Base-by-base conservation (phyloP, 1,284 basidiomycete genomes). In the Ceratobasidium sp. region DNA sequence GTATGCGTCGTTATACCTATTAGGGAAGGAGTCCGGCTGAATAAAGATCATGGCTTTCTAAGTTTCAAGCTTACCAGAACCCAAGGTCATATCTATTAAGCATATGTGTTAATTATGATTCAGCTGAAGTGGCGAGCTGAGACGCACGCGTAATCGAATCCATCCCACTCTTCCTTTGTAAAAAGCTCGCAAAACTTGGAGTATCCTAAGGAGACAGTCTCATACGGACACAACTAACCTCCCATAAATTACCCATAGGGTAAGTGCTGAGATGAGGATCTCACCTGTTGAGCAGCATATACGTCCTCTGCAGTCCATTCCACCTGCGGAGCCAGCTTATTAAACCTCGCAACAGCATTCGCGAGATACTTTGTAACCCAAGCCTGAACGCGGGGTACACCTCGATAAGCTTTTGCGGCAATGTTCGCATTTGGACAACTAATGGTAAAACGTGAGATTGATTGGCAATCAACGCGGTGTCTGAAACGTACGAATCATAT, bases 191-290 rank as follows among this genome's bases (percentile, higher is more conserved):
- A 98, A 84, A 97, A 98, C 79, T 90, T 91, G 35, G 93, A 95
- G 81, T 93, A 96, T 1, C 96, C 96, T 17, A 97, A 87, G 0
- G 95, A 92, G 51, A 96, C 94, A 2, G 96, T 97, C 91, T 96
- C 94, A 80, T 95, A 96, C 7, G 94, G 90, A 81, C 94, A 96
- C 83, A 92, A 86, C 82, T 85, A 78, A 53, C 7, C 3, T 15
- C 26, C 8, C 10, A 13, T 45, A 53, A 23, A 53, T 23, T 23
- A 10, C 49, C n/a, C n/a, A 23, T 51, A 7, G n/a, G 20, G n/a
- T 7, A 4, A 7, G 20, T 23, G 10, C 23, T 26, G 23, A 45
- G 11, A 13, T 13, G 8, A 15, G 11, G n/a, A 60, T 64, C 28
- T 35, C 20, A 67, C 63, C n/a, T 28, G 61, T 45, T 77, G 77